phyloP scores from a whole-genome alignment of 140 eudicot genomes.

The Anethum foeniculum region DNA sequence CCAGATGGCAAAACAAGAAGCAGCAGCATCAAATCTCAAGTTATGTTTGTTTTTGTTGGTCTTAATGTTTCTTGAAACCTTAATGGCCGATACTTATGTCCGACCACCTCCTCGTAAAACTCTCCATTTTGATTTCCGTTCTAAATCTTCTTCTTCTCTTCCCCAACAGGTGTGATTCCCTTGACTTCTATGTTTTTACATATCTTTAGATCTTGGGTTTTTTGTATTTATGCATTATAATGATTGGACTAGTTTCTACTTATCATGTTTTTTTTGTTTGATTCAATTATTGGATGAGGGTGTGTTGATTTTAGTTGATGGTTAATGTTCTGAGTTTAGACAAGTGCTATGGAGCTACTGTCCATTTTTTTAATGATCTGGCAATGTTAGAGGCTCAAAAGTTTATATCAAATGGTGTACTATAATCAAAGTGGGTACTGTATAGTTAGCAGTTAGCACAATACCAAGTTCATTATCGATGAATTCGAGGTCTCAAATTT shows the following conservation, averaged over 20 bases:
- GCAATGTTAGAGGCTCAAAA: background rate
- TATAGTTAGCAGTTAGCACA: background rate
- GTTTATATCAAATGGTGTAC: background rate
- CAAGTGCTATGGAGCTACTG: background rate
- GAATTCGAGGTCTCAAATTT: background rate
- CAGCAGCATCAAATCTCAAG: background rate
- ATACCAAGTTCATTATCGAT: background rate
- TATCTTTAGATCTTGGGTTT: background rate
- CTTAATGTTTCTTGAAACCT: slow-evolving; percentile 12
- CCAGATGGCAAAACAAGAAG: background rate
- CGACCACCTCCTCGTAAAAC: slow-evolving; percentile 75
- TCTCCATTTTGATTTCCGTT: slow-evolving; percentile 47
- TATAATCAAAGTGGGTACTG: background rate
- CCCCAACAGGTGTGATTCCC: slow-evolving; percentile 75
- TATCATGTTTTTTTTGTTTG: background rate
- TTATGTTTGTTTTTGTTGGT: slow-evolving; percentile 10
- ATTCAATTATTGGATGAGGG: background rate
- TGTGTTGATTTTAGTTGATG: background rate
- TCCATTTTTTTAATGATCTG: background rate
- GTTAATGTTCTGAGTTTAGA: background rate
- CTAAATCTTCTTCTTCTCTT: slow-evolving; percentile 39
- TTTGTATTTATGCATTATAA: background rate
- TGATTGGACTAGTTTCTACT: background rate
- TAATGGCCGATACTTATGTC: slow-evolving; percentile 38
- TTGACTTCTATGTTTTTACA: background rate